Evolutionary conservation across 208 protist genomes (phyloP).

Genomic region (Porcisia deanei): DNA sequence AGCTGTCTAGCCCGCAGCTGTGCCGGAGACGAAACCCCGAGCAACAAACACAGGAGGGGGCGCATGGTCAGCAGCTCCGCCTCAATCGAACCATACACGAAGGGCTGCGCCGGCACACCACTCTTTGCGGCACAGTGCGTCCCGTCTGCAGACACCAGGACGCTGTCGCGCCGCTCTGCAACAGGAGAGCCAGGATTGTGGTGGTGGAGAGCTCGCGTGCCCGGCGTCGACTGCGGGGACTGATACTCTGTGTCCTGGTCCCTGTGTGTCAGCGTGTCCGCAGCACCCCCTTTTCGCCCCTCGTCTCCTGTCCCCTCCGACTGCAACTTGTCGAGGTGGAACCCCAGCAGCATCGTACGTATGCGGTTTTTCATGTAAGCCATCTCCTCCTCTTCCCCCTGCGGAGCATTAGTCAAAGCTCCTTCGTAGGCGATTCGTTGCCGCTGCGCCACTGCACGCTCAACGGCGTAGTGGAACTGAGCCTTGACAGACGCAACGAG

Average conservation of each 20-base stretch:
- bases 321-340: constrained; percentile 33
- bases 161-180: neutral
- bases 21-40: constrained; percentile 30
- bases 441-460: constrained; percentile 34
- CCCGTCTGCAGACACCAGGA: neutral
- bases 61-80: constrained; percentile 33
- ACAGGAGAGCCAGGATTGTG: neutral
- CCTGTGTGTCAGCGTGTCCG: neutral
- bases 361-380: constrained; percentile 39
- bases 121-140: neutral
- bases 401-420: constrained; percentile 1
- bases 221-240: neutral
- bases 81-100: constrained; percentile 10
- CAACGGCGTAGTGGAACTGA: constrained; percentile 49
- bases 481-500: constrained; percentile 44
- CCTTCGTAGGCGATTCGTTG: constrained; percentile 43
- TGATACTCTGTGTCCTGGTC: neutral
- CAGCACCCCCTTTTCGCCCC: neutral
- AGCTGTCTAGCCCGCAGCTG: constrained; percentile 41
- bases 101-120: neutral
- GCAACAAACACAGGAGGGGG: constrained; percentile 45
- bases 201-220: neutral
- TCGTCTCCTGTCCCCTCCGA: constrained; percentile 4
- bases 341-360: constrained; percentile 41
- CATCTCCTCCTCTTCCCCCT: constrained; percentile 30